phyloP scores from a whole-genome alignment of 2,329 filamentous ascomycete genomes.

The Verticillium dahliae region DNA sequence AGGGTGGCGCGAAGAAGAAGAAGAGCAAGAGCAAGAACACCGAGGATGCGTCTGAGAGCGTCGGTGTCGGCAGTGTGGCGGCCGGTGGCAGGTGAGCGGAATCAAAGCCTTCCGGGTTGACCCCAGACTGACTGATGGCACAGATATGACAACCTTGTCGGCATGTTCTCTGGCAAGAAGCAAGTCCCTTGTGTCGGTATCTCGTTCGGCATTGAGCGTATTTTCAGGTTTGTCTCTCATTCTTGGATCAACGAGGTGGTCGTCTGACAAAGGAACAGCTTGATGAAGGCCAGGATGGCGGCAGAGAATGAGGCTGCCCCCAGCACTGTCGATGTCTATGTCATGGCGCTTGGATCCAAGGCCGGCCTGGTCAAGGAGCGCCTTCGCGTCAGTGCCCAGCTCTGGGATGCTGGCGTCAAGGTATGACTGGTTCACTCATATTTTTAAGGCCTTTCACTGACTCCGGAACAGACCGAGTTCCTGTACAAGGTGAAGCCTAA shows the following conservation, averaged over 20 bases:
- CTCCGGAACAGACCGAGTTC: slow-evolving; percentile 62
- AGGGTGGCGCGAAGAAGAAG: slow-evolving; percentile 29
- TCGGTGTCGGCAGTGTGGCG: slow-evolving; percentile 79
- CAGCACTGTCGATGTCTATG: slow-evolving; percentile 76
- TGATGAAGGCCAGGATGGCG: slow-evolving; percentile 72
- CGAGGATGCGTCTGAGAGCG: slow-evolving; percentile 62
- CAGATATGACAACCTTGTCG: slow-evolving; percentile 86
- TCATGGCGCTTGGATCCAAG: slow-evolving; percentile 92
- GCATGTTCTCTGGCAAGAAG: slow-evolving; percentile 83
- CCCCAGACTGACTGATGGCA: neutral
- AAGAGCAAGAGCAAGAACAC: slow-evolving; percentile 47
- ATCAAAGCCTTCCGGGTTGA: slow-evolving; percentile 27
- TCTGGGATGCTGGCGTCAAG: slow-evolving; percentile 88
- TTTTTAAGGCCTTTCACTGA: neutral
- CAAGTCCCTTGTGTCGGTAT: slow-evolving; percentile 79
- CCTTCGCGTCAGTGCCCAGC: slow-evolving; percentile 66
- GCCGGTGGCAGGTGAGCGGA: slow-evolving; percentile 50
- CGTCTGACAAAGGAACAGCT: slow-evolving; percentile 38
- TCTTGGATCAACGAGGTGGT: neutral
- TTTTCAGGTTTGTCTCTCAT: slow-evolving; percentile 58
- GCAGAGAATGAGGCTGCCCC: slow-evolving; percentile 44
- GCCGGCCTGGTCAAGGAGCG: slow-evolving; percentile 76
- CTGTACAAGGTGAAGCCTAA: slow-evolving; percentile 87
- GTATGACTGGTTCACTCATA: slow-evolving; percentile 27
- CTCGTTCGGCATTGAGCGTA: slow-evolving; percentile 91